These are phyloP conservation scores for Syzygium oleosum DNA, from an alignment of 345 rosid species.

Conservation along the genomic window DNA sequence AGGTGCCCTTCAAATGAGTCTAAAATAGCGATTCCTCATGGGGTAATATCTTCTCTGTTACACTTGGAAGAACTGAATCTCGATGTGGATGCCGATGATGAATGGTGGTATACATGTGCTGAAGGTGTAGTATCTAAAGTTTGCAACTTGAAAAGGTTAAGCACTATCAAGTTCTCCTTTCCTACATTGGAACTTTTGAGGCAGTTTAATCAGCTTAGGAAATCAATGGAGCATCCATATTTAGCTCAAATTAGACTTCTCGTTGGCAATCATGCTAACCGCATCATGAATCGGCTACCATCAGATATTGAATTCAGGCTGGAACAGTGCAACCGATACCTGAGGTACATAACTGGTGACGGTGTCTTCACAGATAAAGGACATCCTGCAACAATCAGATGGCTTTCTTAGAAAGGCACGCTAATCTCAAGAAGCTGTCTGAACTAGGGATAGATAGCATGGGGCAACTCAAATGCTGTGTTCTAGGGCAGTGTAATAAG, in stretches of 20 bases:
- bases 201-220: not conserved
- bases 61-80: not conserved
- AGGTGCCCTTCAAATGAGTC: not conserved
- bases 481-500: conserved; percentile 17
- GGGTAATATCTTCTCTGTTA: not conserved
- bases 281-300: conserved; percentile 17
- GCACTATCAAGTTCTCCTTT: not conserved
- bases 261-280: conserved; percentile 7
- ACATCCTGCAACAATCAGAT: not conserved
- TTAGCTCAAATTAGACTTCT: conserved; percentile 4
- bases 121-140: not conserved
- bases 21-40: not conserved
- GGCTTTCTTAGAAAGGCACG: conserved; percentile 17
- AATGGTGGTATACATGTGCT: not conserved
- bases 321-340: conserved; percentile 4
- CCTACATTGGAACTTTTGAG: not conserved
- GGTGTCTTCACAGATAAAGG: not conserved
- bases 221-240: not conserved
- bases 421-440: not conserved
- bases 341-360: conserved; percentile 15
- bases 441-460: conserved; percentile 8
- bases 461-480: conserved; percentile 12
- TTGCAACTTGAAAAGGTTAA: not conserved
- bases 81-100: not conserved
- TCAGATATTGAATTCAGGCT: conserved; percentile 1